These are phyloP conservation scores for Mycena indigotica DNA, from an alignment of 768 basidiomycete genomes.

Conservation along the genomic window DNA sequence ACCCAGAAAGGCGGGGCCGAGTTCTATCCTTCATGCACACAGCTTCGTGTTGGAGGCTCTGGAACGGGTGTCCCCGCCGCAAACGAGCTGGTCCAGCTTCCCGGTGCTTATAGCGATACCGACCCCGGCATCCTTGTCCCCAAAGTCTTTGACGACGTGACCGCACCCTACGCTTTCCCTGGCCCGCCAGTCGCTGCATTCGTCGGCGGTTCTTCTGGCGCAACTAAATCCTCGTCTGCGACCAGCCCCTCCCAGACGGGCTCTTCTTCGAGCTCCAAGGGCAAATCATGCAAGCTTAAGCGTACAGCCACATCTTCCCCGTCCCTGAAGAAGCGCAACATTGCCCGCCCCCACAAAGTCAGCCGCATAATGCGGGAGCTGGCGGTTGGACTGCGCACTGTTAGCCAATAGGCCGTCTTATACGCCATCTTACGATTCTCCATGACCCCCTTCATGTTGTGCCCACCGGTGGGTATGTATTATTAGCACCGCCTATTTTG, in stretches of 20 bases:
- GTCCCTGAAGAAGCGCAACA: slow-evolving; percentile 6
- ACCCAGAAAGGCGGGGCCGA: slow-evolving; percentile 51
- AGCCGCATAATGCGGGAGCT: slow-evolving; percentile 39
- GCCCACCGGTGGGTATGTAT: not conserved
- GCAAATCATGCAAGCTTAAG: slow-evolving; percentile 17
- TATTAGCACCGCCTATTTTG: not conserved
- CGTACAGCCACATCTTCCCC: slow-evolving; percentile 1
- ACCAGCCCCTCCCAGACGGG: slow-evolving; percentile 4
- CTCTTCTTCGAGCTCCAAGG: not conserved
- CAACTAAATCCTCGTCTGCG: slow-evolving; percentile 14
- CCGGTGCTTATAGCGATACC: slow-evolving; percentile 54
- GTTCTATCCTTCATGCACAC: slow-evolving; percentile 59
- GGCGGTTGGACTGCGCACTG: slow-evolving; percentile 14
- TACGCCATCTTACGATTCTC: not conserved
- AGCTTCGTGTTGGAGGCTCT: slow-evolving; percentile 44
- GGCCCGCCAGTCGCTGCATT: slow-evolving; percentile 53
- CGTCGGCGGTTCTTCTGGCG: slow-evolving; percentile 19
- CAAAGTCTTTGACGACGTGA: slow-evolving; percentile 37
- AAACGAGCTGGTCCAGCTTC: slow-evolving; percentile 46
- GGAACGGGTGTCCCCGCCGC: slow-evolving; percentile 36
- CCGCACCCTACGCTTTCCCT: slow-evolving; percentile 45
- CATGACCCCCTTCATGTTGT: not conserved
- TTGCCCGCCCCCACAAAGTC: slow-evolving; percentile 30
- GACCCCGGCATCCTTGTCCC: slow-evolving; percentile 57
- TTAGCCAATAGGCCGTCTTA: not conserved